Evolutionary conservation across 139 green algal genomes (phyloP).

Genomic region (Coccomyxa sp.): DNA sequence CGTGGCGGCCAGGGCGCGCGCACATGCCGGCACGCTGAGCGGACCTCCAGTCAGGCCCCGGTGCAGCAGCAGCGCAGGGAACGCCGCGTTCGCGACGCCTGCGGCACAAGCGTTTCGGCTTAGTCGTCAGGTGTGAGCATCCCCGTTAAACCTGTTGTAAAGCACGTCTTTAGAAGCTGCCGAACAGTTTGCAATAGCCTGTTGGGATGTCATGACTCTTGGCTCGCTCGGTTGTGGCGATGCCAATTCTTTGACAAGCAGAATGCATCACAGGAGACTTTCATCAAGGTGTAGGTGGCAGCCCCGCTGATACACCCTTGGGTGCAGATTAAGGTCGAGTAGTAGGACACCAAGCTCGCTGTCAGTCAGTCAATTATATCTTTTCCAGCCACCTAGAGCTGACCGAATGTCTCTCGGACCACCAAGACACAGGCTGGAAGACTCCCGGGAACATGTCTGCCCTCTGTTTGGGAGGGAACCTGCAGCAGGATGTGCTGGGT

Average conservation of each 20-base stretch:
- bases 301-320: no score
- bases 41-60: neutral
- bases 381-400: no score
- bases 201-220: neutral
- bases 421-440: neutral
- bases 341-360: no score
- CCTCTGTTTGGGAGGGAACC: neutral
- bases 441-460: neutral
- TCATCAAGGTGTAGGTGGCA: no score
- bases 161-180: neutral
- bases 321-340: no score
- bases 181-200: neutral
- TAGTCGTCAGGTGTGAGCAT: no score
- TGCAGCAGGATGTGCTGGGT: neutral
- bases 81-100: constrained; percentile 11
- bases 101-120: neutral
- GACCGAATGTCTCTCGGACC: neutral
- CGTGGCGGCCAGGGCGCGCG: constrained; percentile 1
- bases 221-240: neutral
- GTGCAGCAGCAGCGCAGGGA: constrained; percentile 12
- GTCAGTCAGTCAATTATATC: no score
- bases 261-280: no score
- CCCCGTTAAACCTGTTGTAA: no score
- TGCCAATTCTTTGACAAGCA: neutral
- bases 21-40: constrained; percentile 1